Evolutionary conservation across 2,329 filamentous ascomycete species (phyloP).

Genomic region (Dactylella cylindrospora): DNA sequence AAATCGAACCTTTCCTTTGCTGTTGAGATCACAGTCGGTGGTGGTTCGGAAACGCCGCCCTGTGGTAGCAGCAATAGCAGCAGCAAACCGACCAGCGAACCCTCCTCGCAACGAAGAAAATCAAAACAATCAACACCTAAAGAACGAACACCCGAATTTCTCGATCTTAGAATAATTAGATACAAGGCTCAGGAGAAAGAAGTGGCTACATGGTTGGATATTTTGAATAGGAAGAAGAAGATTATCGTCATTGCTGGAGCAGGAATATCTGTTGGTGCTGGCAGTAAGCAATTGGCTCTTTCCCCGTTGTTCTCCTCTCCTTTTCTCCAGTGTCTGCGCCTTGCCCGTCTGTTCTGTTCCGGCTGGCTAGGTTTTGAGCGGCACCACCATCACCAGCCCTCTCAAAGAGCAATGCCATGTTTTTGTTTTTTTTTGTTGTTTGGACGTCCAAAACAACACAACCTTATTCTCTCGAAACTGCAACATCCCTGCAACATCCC

Average conservation of each 20-base stretch:
- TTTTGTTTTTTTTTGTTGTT: conserved; percentile 34
- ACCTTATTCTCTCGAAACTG: conserved; percentile 2
- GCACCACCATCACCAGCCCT: no score
- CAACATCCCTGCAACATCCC: conserved; percentile 25
- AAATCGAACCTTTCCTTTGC: conserved; percentile 26
- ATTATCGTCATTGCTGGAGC: conserved; percentile 96
- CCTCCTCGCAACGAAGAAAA: conserved; percentile 19
- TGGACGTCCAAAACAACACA: conserved; percentile 19
- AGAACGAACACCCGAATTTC: conserved; percentile 69
- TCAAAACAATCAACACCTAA: conserved; percentile 38
- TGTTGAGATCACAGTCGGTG: conserved; percentile 35
- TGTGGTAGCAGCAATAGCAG: conserved; percentile 13
- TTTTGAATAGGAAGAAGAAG: conserved; percentile 84
- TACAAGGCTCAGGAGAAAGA: conserved; percentile 61
- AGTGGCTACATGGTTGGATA: conserved; percentile 70
- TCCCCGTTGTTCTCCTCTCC: conserved; percentile 39
- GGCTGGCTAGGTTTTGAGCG: conserved; percentile 22
- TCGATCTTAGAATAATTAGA: conserved; percentile 63
- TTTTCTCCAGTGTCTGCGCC: conserved; percentile 26
- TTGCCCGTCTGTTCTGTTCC: conserved; percentile 34
- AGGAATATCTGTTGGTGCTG: conserved; percentile 93
- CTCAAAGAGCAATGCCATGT: no score
- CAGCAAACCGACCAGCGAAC: neutral
- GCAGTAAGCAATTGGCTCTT: conserved; percentile 63
- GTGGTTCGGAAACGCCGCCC: conserved; percentile 31